phyloP scores from a whole-genome alignment of 2,329 filamentous ascomycete genomes.

The Paraconiothyrium sp. region DNA sequence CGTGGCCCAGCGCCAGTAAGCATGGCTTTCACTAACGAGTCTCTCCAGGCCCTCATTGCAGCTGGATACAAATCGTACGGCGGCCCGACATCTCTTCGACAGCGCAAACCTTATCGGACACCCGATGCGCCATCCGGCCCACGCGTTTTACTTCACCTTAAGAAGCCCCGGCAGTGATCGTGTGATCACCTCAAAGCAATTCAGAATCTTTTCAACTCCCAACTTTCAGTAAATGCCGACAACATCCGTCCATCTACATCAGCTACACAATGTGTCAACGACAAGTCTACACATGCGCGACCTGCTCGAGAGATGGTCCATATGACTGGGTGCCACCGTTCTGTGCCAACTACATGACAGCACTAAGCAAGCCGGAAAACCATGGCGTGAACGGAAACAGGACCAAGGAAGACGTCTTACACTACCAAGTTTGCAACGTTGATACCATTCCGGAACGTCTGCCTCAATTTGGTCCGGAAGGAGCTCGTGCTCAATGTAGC shows the following conservation, averaged over 20 bases:
- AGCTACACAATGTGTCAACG: neutral
- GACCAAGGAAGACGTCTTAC: neutral
- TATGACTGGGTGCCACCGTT: neutral
- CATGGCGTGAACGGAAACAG: neutral
- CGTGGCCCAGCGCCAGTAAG: neutral
- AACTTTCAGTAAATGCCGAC: neutral
- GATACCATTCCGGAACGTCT: neutral
- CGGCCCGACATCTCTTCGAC: neutral
- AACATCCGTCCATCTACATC: neutral
- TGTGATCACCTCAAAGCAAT: neutral
- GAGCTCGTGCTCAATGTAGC: constrained; percentile 1
- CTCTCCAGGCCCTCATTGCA: neutral
- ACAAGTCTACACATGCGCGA: neutral
- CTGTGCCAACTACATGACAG: neutral
- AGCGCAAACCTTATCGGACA: neutral
- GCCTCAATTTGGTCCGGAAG: neutral
- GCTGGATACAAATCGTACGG: neutral
- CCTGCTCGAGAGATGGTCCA: neutral
- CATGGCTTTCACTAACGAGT: neutral
- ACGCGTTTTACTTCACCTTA: neutral
- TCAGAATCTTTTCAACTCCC: neutral
- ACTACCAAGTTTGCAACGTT: neutral
- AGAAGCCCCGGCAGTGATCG: neutral
- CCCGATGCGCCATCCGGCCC: neutral
- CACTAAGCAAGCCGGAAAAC: neutral